Conservation (phyloP, 2,329 filamentous ascomycete species). For the Aspergillus ibericus region DNA sequence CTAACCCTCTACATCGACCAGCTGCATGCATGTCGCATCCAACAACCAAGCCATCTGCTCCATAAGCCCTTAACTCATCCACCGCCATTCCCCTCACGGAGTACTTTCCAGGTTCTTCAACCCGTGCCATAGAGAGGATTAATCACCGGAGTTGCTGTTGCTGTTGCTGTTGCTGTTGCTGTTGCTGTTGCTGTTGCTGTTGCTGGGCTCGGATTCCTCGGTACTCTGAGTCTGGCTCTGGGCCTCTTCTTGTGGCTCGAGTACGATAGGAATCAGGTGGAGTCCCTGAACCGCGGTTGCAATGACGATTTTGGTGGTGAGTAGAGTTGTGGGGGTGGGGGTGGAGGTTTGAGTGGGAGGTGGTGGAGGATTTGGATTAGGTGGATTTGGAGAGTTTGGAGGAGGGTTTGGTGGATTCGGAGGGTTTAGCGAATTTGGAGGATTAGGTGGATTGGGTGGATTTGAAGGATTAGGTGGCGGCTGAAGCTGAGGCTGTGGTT, state of each 20-base stretch:
- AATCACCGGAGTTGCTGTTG: not conserved
- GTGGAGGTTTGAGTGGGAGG: not conserved
- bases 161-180: not conserved
- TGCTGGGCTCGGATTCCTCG: not conserved
- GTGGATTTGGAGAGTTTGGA: not conserved
- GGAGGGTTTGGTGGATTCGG: slow-evolving; percentile 50
- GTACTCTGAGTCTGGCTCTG: no score
- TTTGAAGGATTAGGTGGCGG: slow-evolving; percentile 34
- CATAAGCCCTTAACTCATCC: not conserved
- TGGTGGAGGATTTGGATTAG: not conserved
- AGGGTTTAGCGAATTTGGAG: slow-evolving; percentile 35
- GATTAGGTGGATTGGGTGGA: no score
- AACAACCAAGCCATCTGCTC: not conserved
- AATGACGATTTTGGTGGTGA: not conserved
- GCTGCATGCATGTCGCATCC: not conserved
- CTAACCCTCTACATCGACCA: not conserved
- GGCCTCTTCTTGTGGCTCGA: not conserved
- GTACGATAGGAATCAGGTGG: not conserved
- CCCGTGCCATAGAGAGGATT: not conserved
- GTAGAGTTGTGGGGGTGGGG: not conserved
- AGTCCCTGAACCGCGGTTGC: not conserved
- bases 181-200: not conserved
- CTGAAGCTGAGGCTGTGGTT: slow-evolving; percentile 70
- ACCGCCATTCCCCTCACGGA: not conserved
- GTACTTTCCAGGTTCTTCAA: not conserved